These are phyloP conservation scores for Cryptococcus hybrid DNA, from an alignment of 1,284 basidiomycete genomes.

Conservation along the genomic window DNA sequence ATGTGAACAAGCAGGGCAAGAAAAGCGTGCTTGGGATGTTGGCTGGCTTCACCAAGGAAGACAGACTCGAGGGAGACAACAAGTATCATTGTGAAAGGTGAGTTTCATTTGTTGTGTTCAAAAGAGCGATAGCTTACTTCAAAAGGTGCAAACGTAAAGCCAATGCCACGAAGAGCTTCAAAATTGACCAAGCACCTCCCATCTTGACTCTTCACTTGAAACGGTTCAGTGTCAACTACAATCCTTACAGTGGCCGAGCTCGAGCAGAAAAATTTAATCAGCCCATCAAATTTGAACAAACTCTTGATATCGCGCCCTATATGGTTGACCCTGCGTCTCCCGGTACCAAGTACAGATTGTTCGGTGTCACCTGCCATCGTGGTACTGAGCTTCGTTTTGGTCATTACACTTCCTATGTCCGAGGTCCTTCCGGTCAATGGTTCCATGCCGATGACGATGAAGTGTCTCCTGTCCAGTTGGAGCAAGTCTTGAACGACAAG, in stretches of 20 bases:
- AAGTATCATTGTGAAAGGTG: constrained; percentile 99
- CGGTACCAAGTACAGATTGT: constrained; percentile 80
- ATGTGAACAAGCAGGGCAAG: constrained; percentile 62
- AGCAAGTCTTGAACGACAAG: constrained; percentile 61
- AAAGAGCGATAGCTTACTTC: neutral
- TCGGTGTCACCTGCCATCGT: constrained; percentile 90
- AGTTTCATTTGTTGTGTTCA: constrained; percentile 38
- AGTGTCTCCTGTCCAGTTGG: constrained; percentile 53
- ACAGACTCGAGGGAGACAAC: constrained; percentile 82
- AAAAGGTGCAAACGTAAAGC: constrained; percentile 44
- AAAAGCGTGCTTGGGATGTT: constrained; percentile 71
- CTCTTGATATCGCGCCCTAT: constrained; percentile 69
- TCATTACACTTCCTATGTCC: constrained; percentile 91
- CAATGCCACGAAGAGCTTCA: constrained; percentile 49
- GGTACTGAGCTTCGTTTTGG: constrained; percentile 92
- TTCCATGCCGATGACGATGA: constrained; percentile 92
- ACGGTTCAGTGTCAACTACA: constrained; percentile 62
- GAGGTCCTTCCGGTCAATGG: constrained; percentile 70
- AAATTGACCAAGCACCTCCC: constrained; percentile 79
- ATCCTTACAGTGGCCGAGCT: constrained; percentile 56
- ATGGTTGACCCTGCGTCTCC: constrained; percentile 73
- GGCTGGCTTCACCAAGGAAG: constrained; percentile 76
- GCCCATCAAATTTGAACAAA: constrained; percentile 73
- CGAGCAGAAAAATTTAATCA: constrained; percentile 83
- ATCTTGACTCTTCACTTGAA: constrained; percentile 98